A percentile compares a stretch with the other conserved stretches of the same genome.
Evolutionary conservation across 164 flowering plant species (phyloP).

Genomic region (Protea cynaroides): DNA sequence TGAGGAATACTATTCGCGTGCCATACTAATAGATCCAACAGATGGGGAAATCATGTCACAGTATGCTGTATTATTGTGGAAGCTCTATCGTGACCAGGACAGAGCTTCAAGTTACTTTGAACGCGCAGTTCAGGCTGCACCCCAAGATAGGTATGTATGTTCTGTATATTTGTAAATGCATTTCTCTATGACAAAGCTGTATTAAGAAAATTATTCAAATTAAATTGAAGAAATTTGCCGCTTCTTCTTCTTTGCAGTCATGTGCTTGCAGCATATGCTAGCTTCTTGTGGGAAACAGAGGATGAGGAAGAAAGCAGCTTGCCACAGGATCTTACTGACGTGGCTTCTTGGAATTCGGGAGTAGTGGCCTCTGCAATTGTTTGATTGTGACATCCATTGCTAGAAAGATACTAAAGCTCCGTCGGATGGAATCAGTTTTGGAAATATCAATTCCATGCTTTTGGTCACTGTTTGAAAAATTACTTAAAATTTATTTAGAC

Average conservation of each 20-base stretch:
- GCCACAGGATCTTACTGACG: slow-evolving; percentile 5
- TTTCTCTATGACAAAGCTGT: too few species aligned
- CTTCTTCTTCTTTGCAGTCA: slow-evolving; percentile 30
- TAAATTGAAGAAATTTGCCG: too few species aligned
- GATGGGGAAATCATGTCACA: slow-evolving; percentile 57
- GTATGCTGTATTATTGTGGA: slow-evolving; percentile 76
- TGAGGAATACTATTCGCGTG: slow-evolving; percentile 58
- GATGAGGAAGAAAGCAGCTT: slow-evolving; percentile 27
- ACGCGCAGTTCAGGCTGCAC: slow-evolving; percentile 55
- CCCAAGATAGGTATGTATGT: slow-evolving; percentile 36
- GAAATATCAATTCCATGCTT: neutral
- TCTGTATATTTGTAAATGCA: neutral
- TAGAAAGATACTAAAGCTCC: neutral
- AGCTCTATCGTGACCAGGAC: slow-evolving; percentile 50
- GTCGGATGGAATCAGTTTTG: neutral
- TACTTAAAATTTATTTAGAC: too few species aligned
- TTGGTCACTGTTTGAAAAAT: neutral
- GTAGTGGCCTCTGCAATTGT: slow-evolving; percentile 22
- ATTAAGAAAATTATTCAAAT: too few species aligned
- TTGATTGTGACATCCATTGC: slow-evolving; percentile 1
- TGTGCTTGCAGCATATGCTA: slow-evolving; percentile 79
- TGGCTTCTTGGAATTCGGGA: slow-evolving; percentile 10
- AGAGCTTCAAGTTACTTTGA: slow-evolving; percentile 53
- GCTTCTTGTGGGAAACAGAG: slow-evolving; percentile 74
- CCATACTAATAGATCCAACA: slow-evolving; percentile 51